Evolutionary conservation across 805 yeast species (phyloP), one percentile per base, ranked within the genome.

Genomic region (Barnettozyma salicaria): DNA sequence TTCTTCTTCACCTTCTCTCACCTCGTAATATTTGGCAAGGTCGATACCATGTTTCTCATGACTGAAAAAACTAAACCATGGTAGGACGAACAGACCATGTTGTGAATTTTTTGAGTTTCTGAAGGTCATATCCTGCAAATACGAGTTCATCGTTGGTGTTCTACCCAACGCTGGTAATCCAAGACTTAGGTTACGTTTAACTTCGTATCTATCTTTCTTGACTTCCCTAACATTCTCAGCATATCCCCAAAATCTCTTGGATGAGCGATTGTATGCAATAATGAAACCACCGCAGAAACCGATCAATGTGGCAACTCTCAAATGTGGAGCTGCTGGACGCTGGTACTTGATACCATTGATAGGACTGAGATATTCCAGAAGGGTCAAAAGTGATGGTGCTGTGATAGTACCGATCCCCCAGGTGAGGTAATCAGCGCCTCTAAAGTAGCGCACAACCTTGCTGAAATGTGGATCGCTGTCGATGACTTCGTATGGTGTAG

Each of bases 31-130:
- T 53, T 68, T 77, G 53, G 68, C 67, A 42, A 80, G 65, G 53
- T 79, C 81, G 41, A 83, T 77, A 19, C 90, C 92, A 60, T 85
- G 95, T 64, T 76, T 79, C 49, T 84, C 87, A 60, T 85, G 95
- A 57, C 76, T 64, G 32, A 78, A 87, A 44, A 82, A 65, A 63
- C 86, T 86, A 68, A 86, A 84, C 86, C 87, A 79, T 18, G 95
- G 95, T 51, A 85, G 59, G 43, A 82, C 55, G 39, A 77, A 72
- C 49, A 79, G 56, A 38, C 68, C 63, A 40, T 75, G 59, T 53
- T 75, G 76, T 7, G 94, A 76, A 55, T 77, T 77, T 48, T 79
- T 81, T 18, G 92, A 80, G 68, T 82, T 81, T 64, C 87, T 73
- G 51, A 82, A 76, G 42, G 95, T 77, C 45, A 81, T 69, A 48